Conservation (phyloP, 2,329 filamentous ascomycete species). For the Colletotrichum lindemuthianum region DNA sequence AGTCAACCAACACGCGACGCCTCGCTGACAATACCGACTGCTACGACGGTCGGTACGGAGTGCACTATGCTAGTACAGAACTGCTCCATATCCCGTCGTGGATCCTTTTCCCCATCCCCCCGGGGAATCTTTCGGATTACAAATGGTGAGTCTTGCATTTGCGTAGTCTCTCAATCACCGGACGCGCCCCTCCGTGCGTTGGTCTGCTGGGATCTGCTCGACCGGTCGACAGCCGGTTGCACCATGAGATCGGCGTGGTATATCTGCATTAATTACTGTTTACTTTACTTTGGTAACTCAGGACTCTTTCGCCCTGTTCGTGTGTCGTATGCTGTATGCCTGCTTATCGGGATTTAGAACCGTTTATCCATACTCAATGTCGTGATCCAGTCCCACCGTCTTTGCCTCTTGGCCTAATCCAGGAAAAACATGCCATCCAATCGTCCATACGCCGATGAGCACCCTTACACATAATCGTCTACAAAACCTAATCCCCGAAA, state of each 20-base stretch:
- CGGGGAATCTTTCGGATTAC: constrained; percentile 35
- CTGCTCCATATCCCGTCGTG: constrained; percentile 32
- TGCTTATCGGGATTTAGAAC: constrained; percentile 23
- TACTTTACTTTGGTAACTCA: no score
- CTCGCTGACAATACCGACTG: constrained; percentile 7
- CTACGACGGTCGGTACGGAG: no score
- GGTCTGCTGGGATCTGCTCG: no score
- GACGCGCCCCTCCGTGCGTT: not conserved
- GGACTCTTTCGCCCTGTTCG: no score
- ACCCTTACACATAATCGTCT: not conserved
- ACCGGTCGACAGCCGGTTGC: no score
- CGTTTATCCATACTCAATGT: not conserved
- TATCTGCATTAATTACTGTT: no score
- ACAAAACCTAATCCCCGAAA: constrained; percentile 7
- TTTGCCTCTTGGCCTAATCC: constrained; percentile 4
- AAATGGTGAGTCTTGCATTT: constrained; percentile 28
- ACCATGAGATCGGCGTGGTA: no score
- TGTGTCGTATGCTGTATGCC: not conserved
- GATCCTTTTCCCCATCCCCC: constrained; percentile 21
- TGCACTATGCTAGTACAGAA: not conserved
- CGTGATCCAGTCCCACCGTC: constrained; percentile 9
- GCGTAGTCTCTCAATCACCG: constrained; percentile 5
- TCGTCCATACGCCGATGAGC: constrained; percentile 24
- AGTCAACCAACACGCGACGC: constrained; percentile 21
- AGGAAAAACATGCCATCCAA: constrained; percentile 1